Evolutionary conservation across 192 early-diverging fungal species (phyloP), one percentile per base, ranked within the genome.

Genomic region (Coemansia sp.): DNA sequence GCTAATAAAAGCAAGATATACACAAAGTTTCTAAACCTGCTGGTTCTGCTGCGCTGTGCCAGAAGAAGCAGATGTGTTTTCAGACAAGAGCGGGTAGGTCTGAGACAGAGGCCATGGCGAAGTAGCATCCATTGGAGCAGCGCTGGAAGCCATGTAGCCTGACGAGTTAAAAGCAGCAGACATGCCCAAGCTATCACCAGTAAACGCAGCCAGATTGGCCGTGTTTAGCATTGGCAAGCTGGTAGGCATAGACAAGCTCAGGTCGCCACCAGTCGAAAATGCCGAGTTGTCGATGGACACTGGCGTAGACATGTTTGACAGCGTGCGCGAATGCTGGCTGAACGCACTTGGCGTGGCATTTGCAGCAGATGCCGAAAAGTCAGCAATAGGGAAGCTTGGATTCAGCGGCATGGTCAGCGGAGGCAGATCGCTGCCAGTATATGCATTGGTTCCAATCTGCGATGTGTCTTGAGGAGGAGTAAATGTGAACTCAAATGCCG

Each of bases 321-420:
- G 36, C 15, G 61, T 65, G 49, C 72, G 62, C 14, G 66, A 45
- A 40, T 76, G 72, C 15, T 44, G n/a, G 61, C 10, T 55, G 12
- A 54, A 40, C 3, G 18, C 2, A 13, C 0, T 20, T 21, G 37
- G 57, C 21, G 43, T 35, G 7, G 57, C 33, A 9, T 26, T 28
- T 15, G 57, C 6, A 10, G 28, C 37, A 31, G 59, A 21, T n/a
- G 30, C 19, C 31, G 39, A 28, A 26, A 77, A 77, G 36, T 78
- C 74, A 5, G 74, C 63, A 20, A 78, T 58, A 12, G 74, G 74
- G 57, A 78, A 78, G 63, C 47, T 69, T 18, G 74, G 74, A 53
- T 78, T 78, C 30, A 78, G 50, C 38, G 74, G 74, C 57, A 78
- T 63, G 4, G 65, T 23, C 52, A 78, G 55, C 5, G 74, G 53